phyloP scores from a whole-genome alignment of 495 filamentous ascomycete species.

The Tuber calosporum region DNA sequence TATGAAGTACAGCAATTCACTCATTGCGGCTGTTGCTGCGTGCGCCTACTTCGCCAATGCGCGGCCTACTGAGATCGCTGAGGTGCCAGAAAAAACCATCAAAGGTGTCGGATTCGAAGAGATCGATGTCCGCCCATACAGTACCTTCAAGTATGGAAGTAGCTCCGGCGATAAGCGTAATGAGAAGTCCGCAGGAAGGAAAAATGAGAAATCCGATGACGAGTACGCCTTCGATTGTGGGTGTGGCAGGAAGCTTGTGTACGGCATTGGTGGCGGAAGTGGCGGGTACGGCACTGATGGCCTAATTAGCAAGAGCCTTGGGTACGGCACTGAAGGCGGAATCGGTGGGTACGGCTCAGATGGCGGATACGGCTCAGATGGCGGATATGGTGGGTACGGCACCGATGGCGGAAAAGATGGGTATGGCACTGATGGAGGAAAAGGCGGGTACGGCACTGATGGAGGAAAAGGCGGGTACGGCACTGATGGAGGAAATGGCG shows the following conservation, averaged over 20 bases:
- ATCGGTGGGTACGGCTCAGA: background rate
- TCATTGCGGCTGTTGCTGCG: constrained; percentile 24
- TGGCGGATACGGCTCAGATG: too few relatives aligned
- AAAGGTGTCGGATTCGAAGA: background rate
- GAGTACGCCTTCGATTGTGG: background rate
- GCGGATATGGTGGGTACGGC: too few relatives aligned
- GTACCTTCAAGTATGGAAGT: background rate
- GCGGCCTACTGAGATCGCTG: background rate
- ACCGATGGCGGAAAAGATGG: too few relatives aligned
- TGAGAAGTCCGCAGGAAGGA: too few relatives aligned
- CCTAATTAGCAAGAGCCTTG: too few relatives aligned
- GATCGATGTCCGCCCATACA: background rate
- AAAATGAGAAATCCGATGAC: too few relatives aligned
- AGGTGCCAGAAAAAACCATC: background rate
- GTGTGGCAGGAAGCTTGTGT: background rate
- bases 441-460: too few relatives aligned
- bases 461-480: too few relatives aligned
- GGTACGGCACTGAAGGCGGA: too few relatives aligned
- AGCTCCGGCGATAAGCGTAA: background rate
- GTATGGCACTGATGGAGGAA: too few relatives aligned
- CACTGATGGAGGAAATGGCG: too few relatives aligned
- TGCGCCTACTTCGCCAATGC: constrained; percentile 28
- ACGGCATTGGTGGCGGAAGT: background rate
- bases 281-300: background rate
- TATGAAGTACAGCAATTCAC: constrained; percentile 13